Conservation (phyloP, 2,329 filamentous ascomycete species). For the Trichoderma sp. region DNA sequence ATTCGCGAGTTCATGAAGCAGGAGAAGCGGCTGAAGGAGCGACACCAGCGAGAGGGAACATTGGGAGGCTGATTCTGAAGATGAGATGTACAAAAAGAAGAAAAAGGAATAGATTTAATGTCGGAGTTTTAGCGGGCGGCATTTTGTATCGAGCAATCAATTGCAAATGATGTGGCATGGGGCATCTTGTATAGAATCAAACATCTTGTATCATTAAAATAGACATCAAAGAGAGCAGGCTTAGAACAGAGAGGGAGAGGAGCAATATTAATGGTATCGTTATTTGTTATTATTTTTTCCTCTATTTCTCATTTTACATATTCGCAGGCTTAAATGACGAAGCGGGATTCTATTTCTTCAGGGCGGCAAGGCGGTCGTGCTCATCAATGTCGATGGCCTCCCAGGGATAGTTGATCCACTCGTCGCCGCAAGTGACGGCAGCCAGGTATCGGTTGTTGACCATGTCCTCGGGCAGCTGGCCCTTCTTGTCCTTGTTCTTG, state of each 20-base stretch:
- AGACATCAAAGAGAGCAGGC: background rate
- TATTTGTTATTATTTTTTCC: background rate
- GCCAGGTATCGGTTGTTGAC: slow-evolving; percentile 77
- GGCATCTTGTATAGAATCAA: background rate
- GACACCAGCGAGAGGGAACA: slow-evolving; percentile 59
- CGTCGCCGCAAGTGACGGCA: slow-evolving; percentile 84
- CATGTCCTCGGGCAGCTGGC: slow-evolving; percentile 76
- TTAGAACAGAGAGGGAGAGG: background rate
- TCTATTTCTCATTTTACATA: slow-evolving; percentile 3
- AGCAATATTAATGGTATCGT: slow-evolving; percentile 4
- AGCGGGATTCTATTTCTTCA: slow-evolving; percentile 32
- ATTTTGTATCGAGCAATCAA: background rate
- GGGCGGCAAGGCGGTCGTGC: slow-evolving; percentile 76
- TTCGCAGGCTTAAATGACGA: background rate
- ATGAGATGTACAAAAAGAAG: background rate
- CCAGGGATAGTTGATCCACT: slow-evolving; percentile 99
- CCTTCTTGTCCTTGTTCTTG: slow-evolving; percentile 98
- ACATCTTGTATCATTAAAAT: background rate
- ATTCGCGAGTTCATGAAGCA: slow-evolving; percentile 97
- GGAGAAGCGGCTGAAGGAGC: slow-evolving; percentile 85
- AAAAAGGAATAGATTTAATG: background rate
- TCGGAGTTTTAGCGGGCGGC: background rate
- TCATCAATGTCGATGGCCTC: slow-evolving; percentile 92
- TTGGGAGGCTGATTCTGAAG: background rate
- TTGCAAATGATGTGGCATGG: background rate